phyloP scores from a whole-genome alignment of 176 grass and related monocot genomes.

The bread wheat (Triticum aestivum) region DNA sequence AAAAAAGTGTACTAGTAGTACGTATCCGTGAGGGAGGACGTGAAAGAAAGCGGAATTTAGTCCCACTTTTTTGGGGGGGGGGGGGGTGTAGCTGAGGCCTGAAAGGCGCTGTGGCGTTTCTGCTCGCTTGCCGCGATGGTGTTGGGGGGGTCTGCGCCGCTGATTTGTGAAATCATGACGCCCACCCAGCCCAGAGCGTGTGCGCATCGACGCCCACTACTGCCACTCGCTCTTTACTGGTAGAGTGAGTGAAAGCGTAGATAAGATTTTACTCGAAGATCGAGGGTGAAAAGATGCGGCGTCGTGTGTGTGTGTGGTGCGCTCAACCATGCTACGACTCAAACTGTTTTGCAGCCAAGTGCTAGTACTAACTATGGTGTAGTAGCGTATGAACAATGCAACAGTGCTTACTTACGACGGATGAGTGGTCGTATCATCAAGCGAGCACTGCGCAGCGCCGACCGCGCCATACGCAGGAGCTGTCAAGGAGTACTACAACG shows the following conservation, averaged over 20 bases:
- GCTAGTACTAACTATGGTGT: background rate
- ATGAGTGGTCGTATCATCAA: too few species aligned
- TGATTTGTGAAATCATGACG: constrained; percentile 42
- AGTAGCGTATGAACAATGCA: background rate
- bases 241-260: background rate
- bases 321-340: too few species aligned
- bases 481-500: background rate
- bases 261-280: background rate
- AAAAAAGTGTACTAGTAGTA: too few species aligned
- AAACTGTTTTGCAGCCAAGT: background rate
- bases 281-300: background rate
- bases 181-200: background rate
- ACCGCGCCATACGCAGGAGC: background rate
- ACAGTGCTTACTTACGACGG: background rate
- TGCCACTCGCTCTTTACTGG: background rate
- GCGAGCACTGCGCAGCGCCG: too few species aligned
- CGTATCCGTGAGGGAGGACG: too few species aligned
- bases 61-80: background rate
- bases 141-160: background rate
- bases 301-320: too few species aligned
- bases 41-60: background rate
- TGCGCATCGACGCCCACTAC: too few species aligned
- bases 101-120: background rate
- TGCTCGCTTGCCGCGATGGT: background rate
- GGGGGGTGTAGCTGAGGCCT: background rate